Conservation (phyloP, 495 filamentous ascomycete species). For the Terfezia claveryi region DNA sequence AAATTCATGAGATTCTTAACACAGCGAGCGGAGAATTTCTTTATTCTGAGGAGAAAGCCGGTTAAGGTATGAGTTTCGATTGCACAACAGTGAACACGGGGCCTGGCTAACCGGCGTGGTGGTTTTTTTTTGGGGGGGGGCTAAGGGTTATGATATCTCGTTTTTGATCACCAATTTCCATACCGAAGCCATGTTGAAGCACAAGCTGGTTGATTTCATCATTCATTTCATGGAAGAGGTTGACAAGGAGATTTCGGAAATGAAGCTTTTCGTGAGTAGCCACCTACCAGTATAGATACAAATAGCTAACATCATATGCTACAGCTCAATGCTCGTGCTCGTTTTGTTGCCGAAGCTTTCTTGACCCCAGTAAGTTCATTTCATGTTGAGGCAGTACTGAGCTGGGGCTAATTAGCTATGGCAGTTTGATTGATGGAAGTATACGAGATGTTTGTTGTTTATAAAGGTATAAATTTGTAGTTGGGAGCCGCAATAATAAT, state of each 20-base stretch:
- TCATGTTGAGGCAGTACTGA: too few species aligned
- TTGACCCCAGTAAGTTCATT: conserved; percentile 38
- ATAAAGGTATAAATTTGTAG: too few species aligned
- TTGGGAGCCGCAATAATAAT: too few species aligned
- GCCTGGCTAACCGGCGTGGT: background rate
- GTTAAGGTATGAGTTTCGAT: conserved; percentile 44
- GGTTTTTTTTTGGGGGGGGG: background rate
- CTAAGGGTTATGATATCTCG: conserved; percentile 89
- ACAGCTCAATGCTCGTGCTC: conserved; percentile 85
- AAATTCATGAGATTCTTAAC: conserved; percentile 94
- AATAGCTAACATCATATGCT: conserved; percentile 3
- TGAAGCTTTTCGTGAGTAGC: conserved; percentile 89
- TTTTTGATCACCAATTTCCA: conserved; percentile 98
- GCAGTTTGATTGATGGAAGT: too few species aligned
- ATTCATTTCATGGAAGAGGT: conserved; percentile 99
- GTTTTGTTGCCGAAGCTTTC: conserved; percentile 96
- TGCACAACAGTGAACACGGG: conserved; percentile 1
- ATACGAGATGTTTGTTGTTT: too few species aligned
- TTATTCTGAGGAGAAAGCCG: conserved; percentile 83
- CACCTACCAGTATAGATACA: conserved; percentile 2
- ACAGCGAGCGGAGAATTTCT: conserved; percentile 91
- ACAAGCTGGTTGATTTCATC: conserved; percentile 96
- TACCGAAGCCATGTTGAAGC: conserved; percentile 92
- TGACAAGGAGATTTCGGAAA: conserved; percentile 97
- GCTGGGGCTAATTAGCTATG: too few species aligned